Conservation (phyloP, 2,329 filamentous ascomycete species). For the Ceratocystis diversiconidia region DNA sequence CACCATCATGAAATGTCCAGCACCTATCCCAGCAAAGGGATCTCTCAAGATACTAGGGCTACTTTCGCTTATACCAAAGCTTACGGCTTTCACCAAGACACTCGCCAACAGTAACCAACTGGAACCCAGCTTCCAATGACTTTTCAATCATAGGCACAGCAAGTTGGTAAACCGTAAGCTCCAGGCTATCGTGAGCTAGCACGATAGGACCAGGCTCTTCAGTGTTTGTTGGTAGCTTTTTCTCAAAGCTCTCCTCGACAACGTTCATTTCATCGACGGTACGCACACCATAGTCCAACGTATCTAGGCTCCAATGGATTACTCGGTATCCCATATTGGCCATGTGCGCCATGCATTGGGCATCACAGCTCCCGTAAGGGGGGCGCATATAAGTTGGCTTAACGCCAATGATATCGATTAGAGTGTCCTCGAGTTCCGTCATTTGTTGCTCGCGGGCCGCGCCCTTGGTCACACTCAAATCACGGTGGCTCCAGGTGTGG, state of each 20-base stretch:
- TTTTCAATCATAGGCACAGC: conserved; percentile 20
- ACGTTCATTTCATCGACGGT: conserved; percentile 34
- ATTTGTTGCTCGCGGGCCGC: conserved; percentile 28
- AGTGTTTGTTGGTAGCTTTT: conserved; percentile 18
- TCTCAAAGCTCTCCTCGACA: conserved; percentile 29
- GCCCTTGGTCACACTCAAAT: conserved; percentile 28
- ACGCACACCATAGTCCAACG: conserved; percentile 44
- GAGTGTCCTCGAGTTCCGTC: conserved; percentile 32
- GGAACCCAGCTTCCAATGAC: conserved; percentile 13
- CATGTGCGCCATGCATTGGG: conserved; percentile 25
- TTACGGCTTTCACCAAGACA: conserved; percentile 39
- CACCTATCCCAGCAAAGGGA: background rate
- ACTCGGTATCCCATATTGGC: conserved; percentile 38
- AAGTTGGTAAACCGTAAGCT: conserved; percentile 32
- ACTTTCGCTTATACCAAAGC: conserved; percentile 35
- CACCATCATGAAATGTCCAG: background rate
- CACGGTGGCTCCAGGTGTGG: conserved; percentile 36
- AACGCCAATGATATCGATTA: conserved; percentile 30
- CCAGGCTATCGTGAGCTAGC: conserved; percentile 39
- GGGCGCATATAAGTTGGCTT: conserved; percentile 33
- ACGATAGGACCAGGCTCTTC: conserved; percentile 31
- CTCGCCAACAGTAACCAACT: conserved; percentile 26
- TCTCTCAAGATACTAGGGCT: background rate
- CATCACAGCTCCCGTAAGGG: conserved; percentile 32
- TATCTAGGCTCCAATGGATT: conserved; percentile 44